Base-by-base conservation (phyloP, 805 yeast species). In the Myxozyma kluyveri region DNA sequence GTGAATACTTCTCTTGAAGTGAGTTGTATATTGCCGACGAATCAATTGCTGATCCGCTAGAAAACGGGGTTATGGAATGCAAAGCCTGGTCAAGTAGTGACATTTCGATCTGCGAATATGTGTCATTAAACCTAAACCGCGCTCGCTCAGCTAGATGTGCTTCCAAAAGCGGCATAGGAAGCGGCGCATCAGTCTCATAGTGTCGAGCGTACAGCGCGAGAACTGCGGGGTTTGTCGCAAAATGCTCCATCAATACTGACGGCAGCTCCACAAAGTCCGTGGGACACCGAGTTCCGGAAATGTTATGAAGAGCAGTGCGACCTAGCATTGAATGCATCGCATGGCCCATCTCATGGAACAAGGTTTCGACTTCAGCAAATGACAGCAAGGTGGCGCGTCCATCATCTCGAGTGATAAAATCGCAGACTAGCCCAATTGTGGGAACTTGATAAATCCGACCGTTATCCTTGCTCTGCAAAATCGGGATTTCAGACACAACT, bases 301-400 rank as follows among this genome's bases (percentile, higher is more conserved):
- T 84, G 66, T 89, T 93, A 66, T 93, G 99, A 47, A 91, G 71
- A 39, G 83, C 76, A 0, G 99, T 93, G 56, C 91, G 77, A 0
- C 98, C 99, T 19, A 93, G 71, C 96, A 93, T 91, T 2, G 97
- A 88, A 67, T 93, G 99, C 80, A 93, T 86, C 0, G 98, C 98
- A 69, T 93, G 99, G 0, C 99, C 99, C 96, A 93, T 89, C 69
- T 93, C 99, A 69, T 93, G 99, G 72, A 93, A 93, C 18, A 93
- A 72, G 0, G 99, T 93, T 62, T 91, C 96, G 19, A 91, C 89
- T 63, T 93, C 98, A 51, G 76, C 79, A 51, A 87, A 74, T 10
- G 83, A 74, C 36, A 91, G 69, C 18, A 86, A 71, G 27, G 90
- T 82, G 21, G 80, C 77, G 4, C 61, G 58, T 27, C 69, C 75